These are phyloP conservation scores for Wallacemonas sp. DNA, from an alignment of 208 protist species.

Conservation along the genomic window DNA sequence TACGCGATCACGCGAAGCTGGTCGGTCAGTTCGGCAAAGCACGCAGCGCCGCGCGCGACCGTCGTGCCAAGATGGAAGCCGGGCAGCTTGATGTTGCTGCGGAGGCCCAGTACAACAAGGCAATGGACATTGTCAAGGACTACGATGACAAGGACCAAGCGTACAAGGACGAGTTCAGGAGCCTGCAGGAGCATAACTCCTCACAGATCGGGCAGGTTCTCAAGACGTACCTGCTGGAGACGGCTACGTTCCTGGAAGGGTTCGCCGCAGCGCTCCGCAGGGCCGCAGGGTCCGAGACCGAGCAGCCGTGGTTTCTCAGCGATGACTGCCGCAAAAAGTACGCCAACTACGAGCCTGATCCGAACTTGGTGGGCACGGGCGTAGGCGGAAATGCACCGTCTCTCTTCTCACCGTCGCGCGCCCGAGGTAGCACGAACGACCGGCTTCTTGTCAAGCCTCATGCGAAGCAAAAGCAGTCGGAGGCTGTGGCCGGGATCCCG, in stretches of 20 bases:
- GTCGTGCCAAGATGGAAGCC: slow-evolving; percentile 24
- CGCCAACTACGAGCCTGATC: slow-evolving; percentile 22
- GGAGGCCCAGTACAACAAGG: slow-evolving; percentile 31
- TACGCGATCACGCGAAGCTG: slow-evolving; percentile 31
- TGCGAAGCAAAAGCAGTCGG: background rate
- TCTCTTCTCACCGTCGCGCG: slow-evolving; percentile 13
- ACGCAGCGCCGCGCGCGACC: slow-evolving; percentile 25
- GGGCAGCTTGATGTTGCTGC: slow-evolving; percentile 25
- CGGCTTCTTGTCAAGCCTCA: slow-evolving; percentile 20
- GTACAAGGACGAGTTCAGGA: slow-evolving; percentile 40
- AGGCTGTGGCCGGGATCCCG: background rate
- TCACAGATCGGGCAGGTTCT: slow-evolving; percentile 40
- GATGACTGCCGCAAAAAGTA: slow-evolving; percentile 30
- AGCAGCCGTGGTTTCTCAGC: slow-evolving; percentile 23
- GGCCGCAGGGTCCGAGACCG: slow-evolving; percentile 7
- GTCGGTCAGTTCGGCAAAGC: slow-evolving; percentile 21
- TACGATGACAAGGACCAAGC: slow-evolving; percentile 31
- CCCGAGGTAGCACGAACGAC: slow-evolving; percentile 1
- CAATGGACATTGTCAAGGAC: slow-evolving; percentile 20
- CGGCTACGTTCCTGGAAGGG: slow-evolving; percentile 24
- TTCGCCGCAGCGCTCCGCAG: slow-evolving; percentile 22
- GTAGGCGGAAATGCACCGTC: slow-evolving; percentile 2
- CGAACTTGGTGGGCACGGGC: background rate
- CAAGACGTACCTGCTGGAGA: slow-evolving; percentile 29
- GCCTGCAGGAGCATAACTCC: slow-evolving; percentile 37